These are phyloP conservation scores for Botrytis porri DNA, from an alignment of 2,329 filamentous ascomycete genomes.

Conservation along the genomic window DNA sequence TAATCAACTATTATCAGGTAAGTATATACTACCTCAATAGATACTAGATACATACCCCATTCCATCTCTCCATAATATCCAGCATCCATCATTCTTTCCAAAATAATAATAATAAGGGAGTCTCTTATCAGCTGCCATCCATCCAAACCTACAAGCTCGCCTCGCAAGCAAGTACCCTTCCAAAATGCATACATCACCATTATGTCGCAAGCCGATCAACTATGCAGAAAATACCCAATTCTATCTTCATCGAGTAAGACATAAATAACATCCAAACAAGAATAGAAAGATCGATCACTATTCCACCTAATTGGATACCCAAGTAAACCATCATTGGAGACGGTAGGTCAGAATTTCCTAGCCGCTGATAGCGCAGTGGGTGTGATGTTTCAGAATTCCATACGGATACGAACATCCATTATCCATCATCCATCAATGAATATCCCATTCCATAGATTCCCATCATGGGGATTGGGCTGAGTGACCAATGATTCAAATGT, in stretches of 20 bases:
- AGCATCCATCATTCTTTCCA: not conserved
- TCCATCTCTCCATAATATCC: no score
- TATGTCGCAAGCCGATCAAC: not conserved
- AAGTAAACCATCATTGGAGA: not conserved
- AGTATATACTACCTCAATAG: not conserved
- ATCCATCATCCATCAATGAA: not conserved
- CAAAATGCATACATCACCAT: not conserved
- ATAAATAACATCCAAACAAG: not conserved
- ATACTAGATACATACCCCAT: not conserved
- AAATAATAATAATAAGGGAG: no score
- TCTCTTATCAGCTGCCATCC: not conserved
- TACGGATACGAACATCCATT: not conserved
- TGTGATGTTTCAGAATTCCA: not conserved
- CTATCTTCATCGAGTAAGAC: not conserved
- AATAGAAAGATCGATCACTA: not conserved
- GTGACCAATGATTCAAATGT: not conserved
- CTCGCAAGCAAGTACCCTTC: not conserved
- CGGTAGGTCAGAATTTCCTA: not conserved
- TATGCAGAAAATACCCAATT: not conserved
- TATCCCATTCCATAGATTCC: not conserved
- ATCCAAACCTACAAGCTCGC: not conserved
- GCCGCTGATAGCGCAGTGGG: constrained; percentile 3
- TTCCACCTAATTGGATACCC: not conserved
- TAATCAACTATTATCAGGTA: not conserved
- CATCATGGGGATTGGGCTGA: not conserved